Conservation (phyloP, 1,284 basidiomycete genomes). For the Peniophora sp. region DNA sequence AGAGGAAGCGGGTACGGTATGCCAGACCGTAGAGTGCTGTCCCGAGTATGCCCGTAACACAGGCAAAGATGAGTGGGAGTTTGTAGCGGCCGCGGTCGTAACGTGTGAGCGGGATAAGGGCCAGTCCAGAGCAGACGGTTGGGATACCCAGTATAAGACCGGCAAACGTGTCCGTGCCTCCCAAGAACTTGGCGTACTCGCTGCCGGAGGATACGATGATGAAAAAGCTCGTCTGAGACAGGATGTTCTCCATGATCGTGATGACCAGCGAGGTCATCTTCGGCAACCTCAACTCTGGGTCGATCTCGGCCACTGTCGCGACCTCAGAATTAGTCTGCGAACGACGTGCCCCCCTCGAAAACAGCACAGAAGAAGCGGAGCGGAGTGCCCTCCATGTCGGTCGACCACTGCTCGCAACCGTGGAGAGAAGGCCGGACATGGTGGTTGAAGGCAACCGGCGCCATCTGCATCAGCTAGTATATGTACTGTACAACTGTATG, state of each 20-base stretch:
- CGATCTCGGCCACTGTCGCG: no score
- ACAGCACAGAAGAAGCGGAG: no score
- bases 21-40: conserved; percentile 37
- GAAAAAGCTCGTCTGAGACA: conserved; percentile 55
- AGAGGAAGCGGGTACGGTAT: conserved; percentile 35
- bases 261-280: conserved; percentile 33
- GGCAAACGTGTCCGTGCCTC: conserved; percentile 58
- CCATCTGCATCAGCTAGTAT: no score
- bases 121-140: conserved; percentile 46
- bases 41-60: conserved; percentile 32
- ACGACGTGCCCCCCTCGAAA: no score
- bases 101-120: conserved; percentile 46
- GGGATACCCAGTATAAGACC: conserved; percentile 68
- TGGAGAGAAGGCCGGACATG: no score
- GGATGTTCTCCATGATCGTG: conserved; percentile 31
- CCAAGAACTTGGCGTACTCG: conserved; percentile 52
- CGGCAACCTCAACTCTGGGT: conserved; percentile 38
- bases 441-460: no score
- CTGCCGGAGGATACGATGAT: conserved; percentile 61
- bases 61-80: conserved; percentile 34
- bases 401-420: no score
- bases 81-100: conserved; percentile 55
- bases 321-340: no score
- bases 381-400: no score
- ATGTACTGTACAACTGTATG: no score